Evolutionary conservation across 805 yeast species (phyloP).

Genomic region (Metschnikowia borealis): DNA sequence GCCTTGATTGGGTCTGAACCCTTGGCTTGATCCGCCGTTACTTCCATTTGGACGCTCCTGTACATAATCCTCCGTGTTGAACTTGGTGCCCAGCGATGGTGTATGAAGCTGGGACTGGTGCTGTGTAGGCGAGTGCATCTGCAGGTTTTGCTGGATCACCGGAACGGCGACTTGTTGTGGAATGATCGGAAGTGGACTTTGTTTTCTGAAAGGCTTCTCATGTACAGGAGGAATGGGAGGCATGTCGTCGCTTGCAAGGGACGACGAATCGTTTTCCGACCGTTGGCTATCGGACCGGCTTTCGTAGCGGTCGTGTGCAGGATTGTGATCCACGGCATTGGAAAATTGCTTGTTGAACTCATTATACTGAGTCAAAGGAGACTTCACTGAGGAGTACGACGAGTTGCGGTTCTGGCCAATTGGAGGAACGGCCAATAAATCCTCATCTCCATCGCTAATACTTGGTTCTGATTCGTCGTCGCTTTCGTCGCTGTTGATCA

Average conservation of each 20-base stretch:
- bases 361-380: constrained; percentile 41
- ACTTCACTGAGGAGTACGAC: constrained; percentile 36
- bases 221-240: constrained; percentile 14
- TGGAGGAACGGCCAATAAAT: constrained; percentile 23
- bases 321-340: constrained; percentile 19
- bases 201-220: background rate
- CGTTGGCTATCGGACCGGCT: constrained; percentile 1
- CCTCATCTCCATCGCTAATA: constrained; percentile 21
- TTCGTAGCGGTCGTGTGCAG: constrained; percentile 14
- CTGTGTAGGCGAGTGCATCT: constrained; percentile 11
- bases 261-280: constrained; percentile 12
- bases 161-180: constrained; percentile 10
- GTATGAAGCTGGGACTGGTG: constrained; percentile 12
- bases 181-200: constrained; percentile 3
- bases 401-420: constrained; percentile 26
- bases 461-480: constrained; percentile 24
- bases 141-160: constrained; percentile 15
- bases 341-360: constrained; percentile 39
- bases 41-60: background rate
- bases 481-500: constrained; percentile 29
- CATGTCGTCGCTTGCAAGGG: background rate
- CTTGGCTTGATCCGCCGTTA: background rate
- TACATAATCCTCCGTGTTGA: constrained; percentile 3
- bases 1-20: background rate
- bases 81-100: constrained; percentile 14